Percentiles rank a stretch among this genome's conserved stretches.
Conservation (phyloP, 2,329 filamentous ascomycete genomes). For the Fusarium papillatum region DNA sequence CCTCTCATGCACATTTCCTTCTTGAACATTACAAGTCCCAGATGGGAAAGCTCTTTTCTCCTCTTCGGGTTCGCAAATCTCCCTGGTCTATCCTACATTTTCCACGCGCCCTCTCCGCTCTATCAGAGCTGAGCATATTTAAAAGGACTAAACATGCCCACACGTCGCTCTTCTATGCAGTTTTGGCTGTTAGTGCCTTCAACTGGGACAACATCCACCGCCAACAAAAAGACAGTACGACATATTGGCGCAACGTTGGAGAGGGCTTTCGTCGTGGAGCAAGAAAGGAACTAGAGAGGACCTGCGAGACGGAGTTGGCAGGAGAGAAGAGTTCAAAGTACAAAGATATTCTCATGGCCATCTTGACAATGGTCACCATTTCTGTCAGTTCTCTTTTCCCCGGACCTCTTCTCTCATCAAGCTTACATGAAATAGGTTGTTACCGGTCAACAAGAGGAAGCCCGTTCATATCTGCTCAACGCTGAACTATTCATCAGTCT, state of each 20-base stretch:
- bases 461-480: neutral
- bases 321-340: neutral
- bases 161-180: neutral
- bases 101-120: neutral
- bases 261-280: neutral
- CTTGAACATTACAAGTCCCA: neutral
- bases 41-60: neutral
- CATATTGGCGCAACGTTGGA: neutral
- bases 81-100: neutral
- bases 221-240: neutral
- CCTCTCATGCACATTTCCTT: neutral
- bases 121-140: neutral
- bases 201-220: neutral
- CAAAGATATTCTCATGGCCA: neutral
- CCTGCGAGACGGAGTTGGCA: neutral
- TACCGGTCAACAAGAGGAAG: neutral
- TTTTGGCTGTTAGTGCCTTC: neutral
- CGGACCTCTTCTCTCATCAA: neutral
- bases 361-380: neutral
- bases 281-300: neutral
- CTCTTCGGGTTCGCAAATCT: neutral
- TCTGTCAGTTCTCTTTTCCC: neutral
- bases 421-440: neutral
- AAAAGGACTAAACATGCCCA: neutral
- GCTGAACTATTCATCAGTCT: neutral